Evolutionary conservation across 2,329 filamentous ascomycete species (phyloP).

Genomic region (Cercospora nicotianae): DNA sequence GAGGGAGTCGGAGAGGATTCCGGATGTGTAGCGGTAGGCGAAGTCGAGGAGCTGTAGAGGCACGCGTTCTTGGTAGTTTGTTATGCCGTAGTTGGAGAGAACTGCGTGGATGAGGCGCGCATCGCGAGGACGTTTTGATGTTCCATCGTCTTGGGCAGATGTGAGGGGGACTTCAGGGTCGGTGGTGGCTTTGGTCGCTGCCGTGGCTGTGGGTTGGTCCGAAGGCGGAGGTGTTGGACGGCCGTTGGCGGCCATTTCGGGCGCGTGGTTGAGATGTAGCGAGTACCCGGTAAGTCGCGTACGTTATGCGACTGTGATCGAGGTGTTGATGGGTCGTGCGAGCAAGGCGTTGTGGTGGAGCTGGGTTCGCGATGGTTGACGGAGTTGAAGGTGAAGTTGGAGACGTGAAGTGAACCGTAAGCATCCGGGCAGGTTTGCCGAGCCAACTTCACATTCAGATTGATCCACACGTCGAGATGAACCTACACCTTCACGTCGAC

Average conservation of each 20-base stretch:
- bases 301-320: neutral
- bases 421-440: neutral
- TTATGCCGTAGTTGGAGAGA: constrained; percentile 74
- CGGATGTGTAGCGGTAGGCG: constrained; percentile 76
- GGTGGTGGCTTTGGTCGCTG: constrained; percentile 17
- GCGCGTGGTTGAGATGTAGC: neutral
- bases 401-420: neutral
- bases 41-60: constrained; percentile 82
- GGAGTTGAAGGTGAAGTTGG: neutral
- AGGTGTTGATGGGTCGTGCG: neutral
- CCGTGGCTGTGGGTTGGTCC: constrained; percentile 28
- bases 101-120: constrained; percentile 77
- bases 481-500: neutral
- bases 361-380: neutral
- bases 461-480: neutral
- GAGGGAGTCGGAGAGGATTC: constrained; percentile 68
- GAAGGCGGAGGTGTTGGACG: constrained; percentile 35
- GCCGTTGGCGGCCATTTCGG: constrained; percentile 31
- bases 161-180: constrained; percentile 36
- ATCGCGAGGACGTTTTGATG: constrained; percentile 66
- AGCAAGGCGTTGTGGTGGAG: neutral
- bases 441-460: neutral
- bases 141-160: constrained; percentile 39
- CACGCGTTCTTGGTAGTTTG: constrained; percentile 77
- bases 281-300: neutral